Percentiles rank a stretch among this genome's conserved stretches.
Conservation (phyloP, 345 rosid species). For the Melaleuca alternifolia region DNA sequence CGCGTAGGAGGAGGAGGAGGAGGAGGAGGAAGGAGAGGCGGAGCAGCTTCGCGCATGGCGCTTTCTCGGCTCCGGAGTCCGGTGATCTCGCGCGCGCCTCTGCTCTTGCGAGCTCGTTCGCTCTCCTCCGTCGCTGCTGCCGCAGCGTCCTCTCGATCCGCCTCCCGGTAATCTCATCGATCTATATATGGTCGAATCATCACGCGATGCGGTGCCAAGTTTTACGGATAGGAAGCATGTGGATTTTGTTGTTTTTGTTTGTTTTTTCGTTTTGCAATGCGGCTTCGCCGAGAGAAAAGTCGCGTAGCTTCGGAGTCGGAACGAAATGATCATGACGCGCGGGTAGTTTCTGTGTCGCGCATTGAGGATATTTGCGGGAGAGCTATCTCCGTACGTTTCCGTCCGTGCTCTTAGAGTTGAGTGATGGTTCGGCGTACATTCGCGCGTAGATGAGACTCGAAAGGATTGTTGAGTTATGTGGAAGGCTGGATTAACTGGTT, state of each 20-base stretch:
- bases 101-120: constrained; percentile 53
- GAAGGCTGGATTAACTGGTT: background rate
- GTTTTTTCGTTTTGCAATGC: background rate
- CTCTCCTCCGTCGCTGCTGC: constrained; percentile 26
- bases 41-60: constrained; percentile 35
- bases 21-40: background rate
- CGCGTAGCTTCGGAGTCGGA: background rate
- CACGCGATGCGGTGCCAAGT: background rate
- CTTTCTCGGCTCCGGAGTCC: constrained; percentile 78
- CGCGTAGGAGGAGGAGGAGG: background rate
- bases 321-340: background rate
- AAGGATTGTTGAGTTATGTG: background rate
- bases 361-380: background rate
- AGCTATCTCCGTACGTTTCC: background rate
- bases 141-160: constrained; percentile 19
- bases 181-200: background rate
- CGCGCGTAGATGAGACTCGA: background rate
- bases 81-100: constrained; percentile 45
- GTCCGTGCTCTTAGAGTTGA: background rate
- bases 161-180: constrained; percentile 33
- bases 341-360: background rate
- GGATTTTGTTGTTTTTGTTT: background rate
- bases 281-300: background rate
- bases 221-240: background rate
- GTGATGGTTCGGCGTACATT: background rate